Percentiles rank a stretch among this genome's conserved stretches.
Evolutionary conservation across 2,329 filamentous ascomycete genomes (phyloP).

Genomic region (Trichoderma sp.): DNA sequence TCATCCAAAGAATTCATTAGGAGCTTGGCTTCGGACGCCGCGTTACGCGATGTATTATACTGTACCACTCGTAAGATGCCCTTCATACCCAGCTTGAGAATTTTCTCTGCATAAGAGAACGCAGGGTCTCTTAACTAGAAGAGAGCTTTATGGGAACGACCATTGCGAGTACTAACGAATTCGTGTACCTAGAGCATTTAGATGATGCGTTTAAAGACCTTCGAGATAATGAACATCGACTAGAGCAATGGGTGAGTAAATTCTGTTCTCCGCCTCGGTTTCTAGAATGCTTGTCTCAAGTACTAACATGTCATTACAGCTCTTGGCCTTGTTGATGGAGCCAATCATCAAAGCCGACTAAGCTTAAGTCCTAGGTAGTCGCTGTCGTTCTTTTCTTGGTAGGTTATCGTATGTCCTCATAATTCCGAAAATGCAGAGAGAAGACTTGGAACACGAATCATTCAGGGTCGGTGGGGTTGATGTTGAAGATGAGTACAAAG

Average conservation of each 20-base stretch:
- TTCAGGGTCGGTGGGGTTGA: no score
- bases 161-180: background rate
- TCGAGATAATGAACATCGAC: background rate
- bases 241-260: background rate
- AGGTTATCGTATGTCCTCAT: background rate
- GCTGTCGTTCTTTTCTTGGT: background rate
- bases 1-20: background rate
- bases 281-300: background rate
- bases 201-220: background rate
- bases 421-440: background rate
- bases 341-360: background rate
- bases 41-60: background rate
- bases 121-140: background rate
- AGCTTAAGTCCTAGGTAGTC: no score
- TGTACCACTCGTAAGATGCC: background rate
- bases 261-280: background rate
- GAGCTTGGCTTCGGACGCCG: background rate
- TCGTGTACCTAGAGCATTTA: background rate
- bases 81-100: background rate
- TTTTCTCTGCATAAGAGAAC: background rate
- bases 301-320: background rate
- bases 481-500: no score
- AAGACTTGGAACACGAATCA: background rate
- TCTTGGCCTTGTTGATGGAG: background rate
- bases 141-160: background rate